Base-by-base conservation (phyloP, 805 yeast genomes). In the Pichia ethanolica region DNA sequence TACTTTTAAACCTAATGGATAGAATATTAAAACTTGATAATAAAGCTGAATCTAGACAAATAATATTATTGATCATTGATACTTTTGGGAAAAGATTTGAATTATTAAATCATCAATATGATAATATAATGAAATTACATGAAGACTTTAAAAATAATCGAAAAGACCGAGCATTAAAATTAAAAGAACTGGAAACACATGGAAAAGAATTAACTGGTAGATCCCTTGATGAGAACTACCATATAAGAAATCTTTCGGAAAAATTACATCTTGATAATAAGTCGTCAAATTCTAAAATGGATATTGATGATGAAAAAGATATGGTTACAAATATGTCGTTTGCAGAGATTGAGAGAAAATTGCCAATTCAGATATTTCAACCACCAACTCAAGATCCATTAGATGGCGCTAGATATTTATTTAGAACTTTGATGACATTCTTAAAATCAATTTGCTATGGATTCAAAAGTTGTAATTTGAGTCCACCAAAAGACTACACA, bases 391-490 rank as follows among this genome's bases (percentile, higher is more conserved):
- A 78, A 33, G 91, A 86, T 55, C 87, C 90, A 12, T 70, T 88
- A 47, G 89, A 89, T 58, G 97, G 90, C 62, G 91, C 97, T 1
- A 78, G 95, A 41, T 87, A 86, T 58, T 69, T 93, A 33, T 89
- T 89, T 76, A 79, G 91, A 55, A 89, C 96, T 5, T 70, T 95
- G 47, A 79, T 93, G 83, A 86, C 90, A 5, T 93, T 93, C 62
- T 71, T 93, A 59, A 89, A 90, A 63, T 87, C 97, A 0, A 86
- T 89, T 40, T 85, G 91, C 59, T 87, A 83, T 65, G 96, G 96
- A 4, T 71, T 95, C 56, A 89, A 89, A 62, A 82, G 82, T 46
- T 89, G 96, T 63, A 91, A 90, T 61, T 95, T 97, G 1, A 85
- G 91, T 1, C 84, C 95, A 0, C 74, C 79, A 13, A 66, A 70